Base-by-base conservation (phyloP, 2,329 filamentous ascomycete genomes). In the Scedosporium boydii region DNA sequence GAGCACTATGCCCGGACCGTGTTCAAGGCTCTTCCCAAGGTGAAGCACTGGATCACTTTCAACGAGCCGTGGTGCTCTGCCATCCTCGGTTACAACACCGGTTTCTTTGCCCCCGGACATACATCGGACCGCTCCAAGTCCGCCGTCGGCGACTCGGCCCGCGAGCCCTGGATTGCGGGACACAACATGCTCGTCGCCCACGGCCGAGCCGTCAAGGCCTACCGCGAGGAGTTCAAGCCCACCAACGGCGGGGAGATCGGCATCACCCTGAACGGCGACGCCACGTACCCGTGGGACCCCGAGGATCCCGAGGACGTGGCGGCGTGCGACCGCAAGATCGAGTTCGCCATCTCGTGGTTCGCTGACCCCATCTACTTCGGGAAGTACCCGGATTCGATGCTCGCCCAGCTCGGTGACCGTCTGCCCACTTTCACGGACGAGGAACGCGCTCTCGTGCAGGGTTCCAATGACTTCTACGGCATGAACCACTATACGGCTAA, bases 401-500 rank as follows among this genome's bases (percentile, higher is more conserved):
- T 84, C 63, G 84, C 85, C 72, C 91, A 96, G 77, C 85, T 96
- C 18, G 90, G 91, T 62, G 81, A 87, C 71, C 85, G 90, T 14
- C 82, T 96, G 58, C 91, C 91, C 4, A 78, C 80, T 55, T 95
- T 90, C 73, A 91, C 88, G 0, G 74, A 81, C 0, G 88, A 90
- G 67, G 90, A 96, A 71, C 74, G 79, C 26, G 84, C 83, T 2
- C 79, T 95, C n/a, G 86, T 96, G 56, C 81, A 88, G 70, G 90
- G 89, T n/a, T 91, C 87, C 71, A 95, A 95, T 74, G 91, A 96
- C 78, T 96, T 96, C 76, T 96, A 96, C 75, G 91, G 90, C 73
- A 93, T 93, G 90, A 96, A 96, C 80, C 89, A 92, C 80, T 96
- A 96, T 80, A 93, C 90, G 59, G 88, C 90, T 70, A 90, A 95